phyloP scores from a whole-genome alignment of 208 protist genomes.

The Trypanosoma grayi region DNA sequence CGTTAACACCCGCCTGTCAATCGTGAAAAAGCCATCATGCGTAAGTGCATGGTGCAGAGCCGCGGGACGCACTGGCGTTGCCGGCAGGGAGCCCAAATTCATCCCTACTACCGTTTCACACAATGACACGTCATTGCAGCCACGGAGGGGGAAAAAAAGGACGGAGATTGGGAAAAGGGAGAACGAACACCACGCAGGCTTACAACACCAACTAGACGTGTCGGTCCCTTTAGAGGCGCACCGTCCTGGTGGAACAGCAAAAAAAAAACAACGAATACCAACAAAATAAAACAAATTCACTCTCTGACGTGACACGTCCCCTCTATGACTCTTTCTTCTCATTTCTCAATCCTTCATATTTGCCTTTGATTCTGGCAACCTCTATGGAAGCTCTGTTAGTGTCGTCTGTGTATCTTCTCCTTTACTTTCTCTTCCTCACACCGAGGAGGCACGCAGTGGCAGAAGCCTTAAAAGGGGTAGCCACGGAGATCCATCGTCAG shows the following conservation, averaged over 20 bases:
- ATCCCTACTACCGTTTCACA: background rate
- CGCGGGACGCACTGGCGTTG: slow-evolving; percentile 6
- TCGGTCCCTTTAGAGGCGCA: no score
- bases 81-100: background rate
- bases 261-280: no score
- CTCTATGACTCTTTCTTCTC: background rate
- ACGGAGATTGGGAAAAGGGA: background rate
- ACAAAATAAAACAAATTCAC: no score
- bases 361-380: background rate
- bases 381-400: slow-evolving; percentile 1
- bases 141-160: slow-evolving; percentile 7
- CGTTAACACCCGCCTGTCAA: background rate
- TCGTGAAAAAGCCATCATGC: slow-evolving; percentile 7
- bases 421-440: background rate
- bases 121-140: no score
- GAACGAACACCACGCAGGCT: no score
- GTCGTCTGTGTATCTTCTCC: background rate
- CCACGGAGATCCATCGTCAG: slow-evolving; percentile 89
- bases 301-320: background rate
- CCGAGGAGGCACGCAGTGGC: background rate
- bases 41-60: slow-evolving; percentile 11
- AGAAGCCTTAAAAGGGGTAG: slow-evolving; percentile 59
- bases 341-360: background rate
- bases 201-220: no score
- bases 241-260: no score